Evolutionary conservation across 768 basidiomycete species (phyloP).

Genomic region (Psilocybe cyanescens): DNA sequence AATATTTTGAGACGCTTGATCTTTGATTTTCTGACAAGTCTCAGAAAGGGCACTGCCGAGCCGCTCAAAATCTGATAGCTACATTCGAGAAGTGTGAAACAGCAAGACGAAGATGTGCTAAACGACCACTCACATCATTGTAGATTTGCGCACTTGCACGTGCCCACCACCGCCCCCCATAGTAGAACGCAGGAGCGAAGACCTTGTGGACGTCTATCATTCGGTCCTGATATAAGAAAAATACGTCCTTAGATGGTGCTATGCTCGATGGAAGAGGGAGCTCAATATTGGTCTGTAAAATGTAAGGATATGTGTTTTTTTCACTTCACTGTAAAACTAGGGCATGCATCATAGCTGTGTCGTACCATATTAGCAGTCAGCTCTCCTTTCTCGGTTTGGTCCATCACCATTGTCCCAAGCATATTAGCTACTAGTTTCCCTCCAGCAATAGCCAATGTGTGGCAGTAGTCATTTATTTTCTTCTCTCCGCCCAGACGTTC

Average conservation of each 20-base stretch:
- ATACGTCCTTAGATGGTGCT: conserved; percentile 19
- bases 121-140: conserved; percentile 21
- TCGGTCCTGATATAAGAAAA: conserved; percentile 28
- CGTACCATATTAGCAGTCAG: conserved; percentile 73
- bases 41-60: no score
- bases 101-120: no score
- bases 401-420: conserved; percentile 66
- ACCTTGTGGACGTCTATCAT: conserved; percentile 32
- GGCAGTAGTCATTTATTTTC: conserved; percentile 72
- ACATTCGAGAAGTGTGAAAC: no score
- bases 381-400: conserved; percentile 44
- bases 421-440: conserved; percentile 61
- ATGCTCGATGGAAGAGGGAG: conserved; percentile 33
- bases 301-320: background rate
- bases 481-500: conserved; percentile 75
- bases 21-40: no score
- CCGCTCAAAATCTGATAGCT: no score
- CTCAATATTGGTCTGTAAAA: conserved; percentile 35
- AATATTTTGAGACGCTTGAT: no score
- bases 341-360: no score
- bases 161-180: conserved; percentile 43
- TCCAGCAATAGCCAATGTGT: conserved; percentile 67
- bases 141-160: conserved; percentile 44
- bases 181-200: conserved; percentile 36
- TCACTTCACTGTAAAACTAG: background rate